phyloP scores from a whole-genome alignment of 371 early-diverging fungal species.

The Ordospora colligata region DNA sequence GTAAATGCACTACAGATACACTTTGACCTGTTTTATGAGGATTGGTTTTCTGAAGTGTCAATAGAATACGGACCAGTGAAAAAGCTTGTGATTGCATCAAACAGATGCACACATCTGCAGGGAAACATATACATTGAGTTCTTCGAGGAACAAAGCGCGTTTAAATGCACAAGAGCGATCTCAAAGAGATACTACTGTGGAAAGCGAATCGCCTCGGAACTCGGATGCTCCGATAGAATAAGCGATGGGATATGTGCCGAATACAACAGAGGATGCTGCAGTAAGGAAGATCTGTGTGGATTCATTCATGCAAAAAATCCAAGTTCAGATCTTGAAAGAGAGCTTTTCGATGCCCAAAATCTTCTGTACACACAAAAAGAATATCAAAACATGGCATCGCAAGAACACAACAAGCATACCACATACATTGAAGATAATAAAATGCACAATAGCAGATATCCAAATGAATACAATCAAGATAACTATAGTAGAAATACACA shows the following conservation, averaged over 20 bases:
- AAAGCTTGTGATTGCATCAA: constrained; percentile 86
- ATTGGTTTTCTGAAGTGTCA: constrained; percentile 81
- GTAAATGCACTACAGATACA: constrained; percentile 73
- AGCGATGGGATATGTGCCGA: constrained; percentile 90
- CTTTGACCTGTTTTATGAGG: constrained; percentile 88
- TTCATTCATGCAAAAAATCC: constrained; percentile 83
- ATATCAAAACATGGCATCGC: too few relatives aligned
- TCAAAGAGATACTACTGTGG: constrained; percentile 84
- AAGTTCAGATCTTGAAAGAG: constrained; percentile 6
- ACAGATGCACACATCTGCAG: constrained; percentile 87
- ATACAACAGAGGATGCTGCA: constrained; percentile 80
- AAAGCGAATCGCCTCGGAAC: constrained; percentile 79
- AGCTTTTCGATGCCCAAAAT: constrained; percentile 29
- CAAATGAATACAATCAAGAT: too few relatives aligned
- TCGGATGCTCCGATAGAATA: constrained; percentile 87
- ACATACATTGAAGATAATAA: too few relatives aligned
- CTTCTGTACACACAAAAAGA: neutral
- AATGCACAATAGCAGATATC: too few relatives aligned
- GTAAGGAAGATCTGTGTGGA: constrained; percentile 86
- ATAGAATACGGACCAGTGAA: constrained; percentile 82
- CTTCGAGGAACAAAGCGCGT: constrained; percentile 77
- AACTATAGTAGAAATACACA: too few relatives aligned
- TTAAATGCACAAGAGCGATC: constrained; percentile 73
- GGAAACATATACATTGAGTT: constrained; percentile 79
- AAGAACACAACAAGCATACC: too few relatives aligned